Percentiles rank a stretch among this genome's conserved stretches.
These are phyloP conservation scores for Leucocoprinus leucothites DNA, from an alignment of 768 basidiomycete genomes.

Conservation along the genomic window DNA sequence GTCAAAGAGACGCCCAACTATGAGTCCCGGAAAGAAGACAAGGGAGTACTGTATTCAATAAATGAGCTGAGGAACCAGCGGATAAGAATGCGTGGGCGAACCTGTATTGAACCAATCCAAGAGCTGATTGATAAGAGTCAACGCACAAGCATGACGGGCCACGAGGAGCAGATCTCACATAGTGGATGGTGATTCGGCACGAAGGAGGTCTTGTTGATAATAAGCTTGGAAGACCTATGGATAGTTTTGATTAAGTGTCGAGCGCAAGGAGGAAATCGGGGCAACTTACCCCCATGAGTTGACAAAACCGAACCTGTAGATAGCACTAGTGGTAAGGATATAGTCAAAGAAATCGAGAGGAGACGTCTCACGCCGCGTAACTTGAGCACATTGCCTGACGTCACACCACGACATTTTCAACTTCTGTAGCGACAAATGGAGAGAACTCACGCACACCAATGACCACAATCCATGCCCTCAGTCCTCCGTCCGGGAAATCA, in stretches of 20 bases:
- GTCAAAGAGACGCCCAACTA: conserved; percentile 55
- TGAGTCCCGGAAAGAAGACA: conserved; percentile 56
- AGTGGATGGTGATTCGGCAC: neutral
- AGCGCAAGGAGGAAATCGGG: neutral
- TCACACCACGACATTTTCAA: too few species aligned
- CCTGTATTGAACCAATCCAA: conserved; percentile 81
- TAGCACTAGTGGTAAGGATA: conserved; percentile 14
- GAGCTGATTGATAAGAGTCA: conserved; percentile 39
- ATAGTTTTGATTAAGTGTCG: neutral
- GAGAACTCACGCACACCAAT: conserved; percentile 31
- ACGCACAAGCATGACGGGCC: neutral
- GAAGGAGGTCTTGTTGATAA: neutral
- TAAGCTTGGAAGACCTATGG: neutral
- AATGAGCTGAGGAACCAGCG: neutral
- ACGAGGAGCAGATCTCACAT: conserved; percentile 28
- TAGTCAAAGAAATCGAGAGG: neutral
- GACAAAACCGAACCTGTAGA: conserved; percentile 65
- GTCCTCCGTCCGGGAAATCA: conserved; percentile 42
- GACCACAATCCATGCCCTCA: conserved; percentile 42
- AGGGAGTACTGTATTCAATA: conserved; percentile 49
- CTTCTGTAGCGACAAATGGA: neutral
- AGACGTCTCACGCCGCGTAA: conserved; percentile 39
- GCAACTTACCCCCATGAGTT: conserved; percentile 70
- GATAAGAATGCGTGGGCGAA: conserved; percentile 16
- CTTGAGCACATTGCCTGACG: conserved; percentile 42